Evolutionary conservation across 176 grass and related monocot species (phyloP).

Genomic region (Ananas comosus): DNA sequence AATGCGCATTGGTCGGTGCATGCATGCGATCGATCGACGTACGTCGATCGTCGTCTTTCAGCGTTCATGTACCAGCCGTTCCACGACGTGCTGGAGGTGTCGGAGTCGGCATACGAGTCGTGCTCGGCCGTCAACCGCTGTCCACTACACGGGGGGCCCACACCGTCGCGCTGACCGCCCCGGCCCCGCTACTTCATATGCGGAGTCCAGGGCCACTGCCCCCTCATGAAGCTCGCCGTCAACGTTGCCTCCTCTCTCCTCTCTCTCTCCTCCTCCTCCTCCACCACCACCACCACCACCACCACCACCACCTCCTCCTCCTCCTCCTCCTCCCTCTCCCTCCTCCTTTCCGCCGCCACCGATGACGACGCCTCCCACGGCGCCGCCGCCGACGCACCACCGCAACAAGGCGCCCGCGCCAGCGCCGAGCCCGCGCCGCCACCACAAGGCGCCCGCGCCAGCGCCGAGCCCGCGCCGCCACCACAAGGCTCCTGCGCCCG

Average conservation of each 20-base stretch:
- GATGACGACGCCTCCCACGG: conserved; percentile 16
- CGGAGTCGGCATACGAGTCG: conserved; percentile 40
- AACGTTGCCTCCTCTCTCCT: conserved; percentile 18
- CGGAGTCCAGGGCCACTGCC: conserved; percentile 49
- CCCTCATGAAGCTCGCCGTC: conserved; percentile 62
- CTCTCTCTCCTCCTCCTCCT: conserved; percentile 5
- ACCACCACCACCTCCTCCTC: conserved; percentile 8
- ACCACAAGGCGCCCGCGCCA: too few species aligned
- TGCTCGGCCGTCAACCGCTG: conserved; percentile 46
- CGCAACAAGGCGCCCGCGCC: too few species aligned
- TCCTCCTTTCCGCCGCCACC: conserved; percentile 20
- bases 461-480: too few species aligned
- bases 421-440: too few species aligned
- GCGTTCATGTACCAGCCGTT: conserved; percentile 35
- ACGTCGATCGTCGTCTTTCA: not conserved
- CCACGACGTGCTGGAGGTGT: conserved; percentile 71
- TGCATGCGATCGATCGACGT: too few species aligned
- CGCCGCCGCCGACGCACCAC: conserved; percentile 5
- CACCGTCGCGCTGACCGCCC: conserved; percentile 26
- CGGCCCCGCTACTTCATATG: conserved; percentile 87
- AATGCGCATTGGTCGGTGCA: not conserved
- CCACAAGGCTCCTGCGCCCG: too few species aligned
- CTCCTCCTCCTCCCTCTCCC: conserved; percentile 17
- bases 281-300: not conserved
- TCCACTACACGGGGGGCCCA: conserved; percentile 19